Evolutionary conservation across 2,329 filamentous ascomycete genomes (phyloP), one percentile per base, ranked within the genome.

Genomic region (Stemphylium lycopersici): DNA sequence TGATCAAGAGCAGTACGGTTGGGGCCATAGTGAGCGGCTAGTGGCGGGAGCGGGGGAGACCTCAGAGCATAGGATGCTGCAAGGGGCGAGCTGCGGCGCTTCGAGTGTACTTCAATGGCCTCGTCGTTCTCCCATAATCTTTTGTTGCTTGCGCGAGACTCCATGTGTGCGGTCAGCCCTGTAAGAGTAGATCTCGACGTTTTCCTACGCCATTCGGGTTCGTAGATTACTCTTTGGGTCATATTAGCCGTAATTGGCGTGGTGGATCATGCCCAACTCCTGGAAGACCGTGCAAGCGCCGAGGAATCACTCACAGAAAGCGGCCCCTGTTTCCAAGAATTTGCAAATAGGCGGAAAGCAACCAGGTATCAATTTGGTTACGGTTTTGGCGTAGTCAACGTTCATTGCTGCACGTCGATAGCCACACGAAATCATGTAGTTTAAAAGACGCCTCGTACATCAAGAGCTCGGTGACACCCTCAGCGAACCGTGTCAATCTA

Each of bases 81-180:
- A 31, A 32, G 48, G 39, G 55, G 55, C 45, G 56, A 55, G 52
- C 52, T 57, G 55, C 58, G 62, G 51, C 63, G 65, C 54, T 57
- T 64, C 48, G 43, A 24, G 38, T 52, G 60, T 42, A 49, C 34
- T 36, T 61, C 56, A 43, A 56, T 55, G 52, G 51, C 37, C 38
- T 40, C 60, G 12, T 66, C 58, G 43, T 70, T 63, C 56, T 71
- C 70, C 70, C 69, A 70, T 64, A 64, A 65, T 55, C 71, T 60
- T 63, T 72, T 73, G 52, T 61, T 66, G 56, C 53, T 55, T 24
- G 61, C 61, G 49, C 61, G 55, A 59, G 63, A 64, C 50, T 69
- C 67, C 70, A 74, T 71, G 52, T 61, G 62, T 69, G 33, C 57
- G 45, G 58, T 57, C 49, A 54, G 55, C 59, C 55, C 59, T 59